Percentiles rank a stretch among this genome's conserved stretches.
Conservation (phyloP, 192 early-diverging fungal genomes). For the Dissophora globulifera region DNA sequence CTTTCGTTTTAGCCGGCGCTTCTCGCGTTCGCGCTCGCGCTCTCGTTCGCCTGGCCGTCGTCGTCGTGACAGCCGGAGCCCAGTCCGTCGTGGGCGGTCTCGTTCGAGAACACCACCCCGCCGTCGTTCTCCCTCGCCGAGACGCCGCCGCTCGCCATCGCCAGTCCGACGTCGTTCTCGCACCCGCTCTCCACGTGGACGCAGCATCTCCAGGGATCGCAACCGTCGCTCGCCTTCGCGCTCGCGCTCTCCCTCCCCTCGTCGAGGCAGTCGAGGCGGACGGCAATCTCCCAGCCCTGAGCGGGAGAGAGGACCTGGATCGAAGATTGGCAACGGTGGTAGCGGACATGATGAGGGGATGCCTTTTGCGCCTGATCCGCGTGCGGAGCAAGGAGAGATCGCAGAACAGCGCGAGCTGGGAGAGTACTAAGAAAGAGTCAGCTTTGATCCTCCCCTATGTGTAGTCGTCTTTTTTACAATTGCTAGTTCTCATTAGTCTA, state of each 20-base stretch:
- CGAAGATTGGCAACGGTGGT: no score
- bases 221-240: conserved; percentile 8
- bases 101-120: conserved; percentile 29
- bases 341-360: no score
- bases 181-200: conserved; percentile 38
- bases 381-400: no score
- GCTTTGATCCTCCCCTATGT: no score
- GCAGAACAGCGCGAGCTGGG: no score
- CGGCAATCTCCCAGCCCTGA: conserved; percentile 20
- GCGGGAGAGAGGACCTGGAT: background rate
- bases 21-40: conserved; percentile 36
- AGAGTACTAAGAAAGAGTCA: no score
- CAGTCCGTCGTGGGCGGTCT: conserved; percentile 23
- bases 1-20: conserved; percentile 16
- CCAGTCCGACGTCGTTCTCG: conserved; percentile 20
- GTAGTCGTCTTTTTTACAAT: no score
- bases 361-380: no score
- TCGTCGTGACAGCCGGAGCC: conserved; percentile 28
- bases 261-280: no score
- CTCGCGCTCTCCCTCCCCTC: conserved; percentile 18
- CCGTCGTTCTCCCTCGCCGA: conserved; percentile 28
- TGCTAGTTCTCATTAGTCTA: no score
- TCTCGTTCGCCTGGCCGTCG: conserved; percentile 28
- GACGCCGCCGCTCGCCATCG: conserved; percentile 27
- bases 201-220: conserved; percentile 16